A percentile compares a stretch with the other conserved stretches of the same genome.
These are phyloP conservation scores for Penicillium fuscoglaucum DNA, from an alignment of 2,329 filamentous ascomycete species.

Conservation along the genomic window DNA sequence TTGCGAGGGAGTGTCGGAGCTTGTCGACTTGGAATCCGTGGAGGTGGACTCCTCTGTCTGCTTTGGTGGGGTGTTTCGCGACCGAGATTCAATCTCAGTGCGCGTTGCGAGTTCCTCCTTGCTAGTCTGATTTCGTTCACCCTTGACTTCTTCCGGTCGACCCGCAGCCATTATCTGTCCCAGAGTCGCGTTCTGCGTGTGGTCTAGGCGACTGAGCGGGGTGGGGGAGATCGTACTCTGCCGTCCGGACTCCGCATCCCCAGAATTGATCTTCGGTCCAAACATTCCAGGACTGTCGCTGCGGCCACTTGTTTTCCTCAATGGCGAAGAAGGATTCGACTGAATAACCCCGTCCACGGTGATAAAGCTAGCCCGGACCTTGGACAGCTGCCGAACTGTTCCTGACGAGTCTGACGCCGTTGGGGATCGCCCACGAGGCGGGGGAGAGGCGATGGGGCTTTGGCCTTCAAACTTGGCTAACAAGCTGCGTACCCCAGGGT, in stretches of 20 bases:
- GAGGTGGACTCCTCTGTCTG: slow-evolving; percentile 22
- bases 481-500: slow-evolving; percentile 66
- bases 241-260: slow-evolving; percentile 34
- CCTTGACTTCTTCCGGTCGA: slow-evolving; percentile 8
- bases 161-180: slow-evolving; percentile 16
- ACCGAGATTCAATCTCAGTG: slow-evolving; percentile 4
- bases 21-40: slow-evolving; percentile 4
- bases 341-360: slow-evolving; percentile 60
- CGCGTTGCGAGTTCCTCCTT: slow-evolving; percentile 16
- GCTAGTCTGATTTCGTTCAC: slow-evolving; percentile 2
- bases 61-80: slow-evolving; percentile 17
- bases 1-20: slow-evolving; percentile 12
- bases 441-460: slow-evolving; percentile 59
- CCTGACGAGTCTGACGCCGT: slow-evolving; percentile 48
- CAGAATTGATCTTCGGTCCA: slow-evolving; percentile 35
- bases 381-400: slow-evolving; percentile 64
- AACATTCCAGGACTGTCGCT: slow-evolving; percentile 34
- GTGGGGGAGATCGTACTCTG: slow-evolving; percentile 31
- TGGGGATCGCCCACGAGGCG: slow-evolving; percentile 70
- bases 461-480: slow-evolving; percentile 77
- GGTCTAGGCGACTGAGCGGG: slow-evolving; percentile 26
- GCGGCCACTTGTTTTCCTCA: slow-evolving; percentile 44
- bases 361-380: slow-evolving; percentile 73
- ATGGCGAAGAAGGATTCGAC: slow-evolving; percentile 42
- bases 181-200: slow-evolving; percentile 20